phyloP scores from a whole-genome alignment of 176 grass and related monocot species.

The Coix lacrymajobi region DNA sequence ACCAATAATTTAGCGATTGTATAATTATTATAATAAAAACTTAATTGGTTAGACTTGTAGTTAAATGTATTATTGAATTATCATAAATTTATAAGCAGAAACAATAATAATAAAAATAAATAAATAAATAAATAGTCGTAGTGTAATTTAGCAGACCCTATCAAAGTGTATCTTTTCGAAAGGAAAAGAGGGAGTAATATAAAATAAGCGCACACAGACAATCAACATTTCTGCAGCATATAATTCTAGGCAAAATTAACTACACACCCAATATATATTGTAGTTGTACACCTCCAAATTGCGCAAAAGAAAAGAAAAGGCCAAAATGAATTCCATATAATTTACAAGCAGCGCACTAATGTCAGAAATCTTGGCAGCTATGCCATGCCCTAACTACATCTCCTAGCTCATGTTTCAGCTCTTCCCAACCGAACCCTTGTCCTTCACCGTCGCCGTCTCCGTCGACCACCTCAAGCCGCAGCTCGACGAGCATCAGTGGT shows the following conservation, averaged over 20 bases:
- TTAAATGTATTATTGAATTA: too few relatives aligned
- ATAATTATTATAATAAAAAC: too few relatives aligned
- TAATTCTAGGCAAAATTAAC: background rate
- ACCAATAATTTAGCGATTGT: background rate
- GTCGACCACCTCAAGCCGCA: constrained; percentile 37
- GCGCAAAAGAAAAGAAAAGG: background rate
- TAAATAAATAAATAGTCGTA: background rate
- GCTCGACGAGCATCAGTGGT: constrained; percentile 60
- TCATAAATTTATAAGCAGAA: background rate
- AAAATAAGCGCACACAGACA: background rate
- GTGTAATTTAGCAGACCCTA: background rate
- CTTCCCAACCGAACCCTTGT: constrained; percentile 50
- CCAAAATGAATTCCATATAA: background rate
- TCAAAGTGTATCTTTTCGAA: too few relatives aligned
- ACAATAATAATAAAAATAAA: background rate
- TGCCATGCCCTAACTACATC: constrained; percentile 71
- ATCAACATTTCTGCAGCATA: background rate
- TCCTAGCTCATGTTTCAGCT: constrained; percentile 60
- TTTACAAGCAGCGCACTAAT: constrained; percentile 2
- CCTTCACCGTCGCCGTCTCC: constrained; percentile 9
- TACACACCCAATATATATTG: background rate
- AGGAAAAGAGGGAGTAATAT: too few relatives aligned
- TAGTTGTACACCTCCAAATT: background rate
- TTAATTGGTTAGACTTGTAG: too few relatives aligned
- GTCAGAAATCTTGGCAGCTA: constrained; percentile 35